Evolutionary conservation across 352 stramenopile genomes (phyloP), one percentile per base, ranked within the genome.

Genomic region (Phytopythium montanum): DNA sequence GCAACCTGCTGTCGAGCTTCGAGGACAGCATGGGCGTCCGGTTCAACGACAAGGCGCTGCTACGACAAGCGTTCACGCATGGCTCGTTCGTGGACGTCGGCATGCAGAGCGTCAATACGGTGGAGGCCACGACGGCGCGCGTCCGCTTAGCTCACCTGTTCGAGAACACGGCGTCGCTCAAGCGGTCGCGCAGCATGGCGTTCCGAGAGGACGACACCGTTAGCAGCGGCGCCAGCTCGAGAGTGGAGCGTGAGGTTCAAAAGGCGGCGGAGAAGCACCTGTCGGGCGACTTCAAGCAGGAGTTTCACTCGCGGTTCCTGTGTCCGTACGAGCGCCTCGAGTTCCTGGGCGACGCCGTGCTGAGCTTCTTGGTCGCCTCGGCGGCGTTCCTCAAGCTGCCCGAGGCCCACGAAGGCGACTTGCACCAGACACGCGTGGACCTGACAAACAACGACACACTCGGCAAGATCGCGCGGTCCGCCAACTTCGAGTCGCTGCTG

Each of bases 61-160:
- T 94, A 39, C 82, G 83, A 0, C 85, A 94, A 60, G 87, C 87
- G 16, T 96, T 94, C 63, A 94, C 85, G 16, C 87, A 96, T 39
- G 75, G 69, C 12, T 96, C 87, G 28, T 93, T 92, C 41, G 69
- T 96, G 21, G 87, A 96, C 23, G 65, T 88, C 14, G 87, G 83
- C 25, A 91, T 94, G 81, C 85, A 93, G 60, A 92, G 72, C 62
- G 83, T 92, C 14, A 94, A 94, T 61, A 92, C 84, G 10, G 72
- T 80, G 1, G 85, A 94, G 59, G 83, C 75, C 9, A 90, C 83
- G 28, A 74, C 77, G 46, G 88, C 84, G 0, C 79, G 85, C n/a
- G 83, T 94, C 29, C 76, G 77, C 5, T 60, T 94, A 28, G 87
- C 76, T 8, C 81, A 94, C 41, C 64, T 88, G 3, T 94, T 94